Conservation (phyloP, 2,329 filamentous ascomycete genomes). For the Aspergillus sp. region DNA sequence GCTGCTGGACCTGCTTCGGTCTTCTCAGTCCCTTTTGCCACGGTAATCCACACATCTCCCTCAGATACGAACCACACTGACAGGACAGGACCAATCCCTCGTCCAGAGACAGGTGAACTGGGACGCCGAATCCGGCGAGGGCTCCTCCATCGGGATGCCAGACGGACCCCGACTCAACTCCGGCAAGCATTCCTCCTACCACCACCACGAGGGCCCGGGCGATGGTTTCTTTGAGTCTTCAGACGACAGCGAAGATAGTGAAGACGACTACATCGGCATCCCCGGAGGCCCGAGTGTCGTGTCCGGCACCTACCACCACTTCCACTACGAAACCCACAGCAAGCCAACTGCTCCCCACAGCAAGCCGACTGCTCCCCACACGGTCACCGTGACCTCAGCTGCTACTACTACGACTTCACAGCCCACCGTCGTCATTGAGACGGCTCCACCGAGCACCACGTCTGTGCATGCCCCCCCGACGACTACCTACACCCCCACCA, state of each 20-base stretch:
- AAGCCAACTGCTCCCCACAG: conserved; percentile 13
- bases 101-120: conserved; percentile 8
- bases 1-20: conserved; percentile 27
- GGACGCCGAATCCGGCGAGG: conserved; percentile 13
- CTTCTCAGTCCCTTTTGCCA: conserved; percentile 26
- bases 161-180: conserved; percentile 6
- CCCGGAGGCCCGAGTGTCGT: conserved; percentile 26
- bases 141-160: conserved; percentile 15
- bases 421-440: neutral
- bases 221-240: neutral
- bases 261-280: conserved; percentile 14
- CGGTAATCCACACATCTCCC: conserved; percentile 13
- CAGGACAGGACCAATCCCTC: conserved; percentile 2
- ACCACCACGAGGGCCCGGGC: neutral
- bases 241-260: neutral
- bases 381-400: neutral
- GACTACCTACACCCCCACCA: conserved; percentile 1
- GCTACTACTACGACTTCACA: neutral
- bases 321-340: conserved; percentile 13
- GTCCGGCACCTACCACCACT: conserved; percentile 18
- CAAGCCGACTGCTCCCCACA: conserved; percentile 4
- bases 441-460: neutral
- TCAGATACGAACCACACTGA: conserved; percentile 4
- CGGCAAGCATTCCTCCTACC: neutral
- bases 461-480: neutral